phyloP scores from a whole-genome alignment of 345 rosid genomes.

The Turritis glabra region DNA sequence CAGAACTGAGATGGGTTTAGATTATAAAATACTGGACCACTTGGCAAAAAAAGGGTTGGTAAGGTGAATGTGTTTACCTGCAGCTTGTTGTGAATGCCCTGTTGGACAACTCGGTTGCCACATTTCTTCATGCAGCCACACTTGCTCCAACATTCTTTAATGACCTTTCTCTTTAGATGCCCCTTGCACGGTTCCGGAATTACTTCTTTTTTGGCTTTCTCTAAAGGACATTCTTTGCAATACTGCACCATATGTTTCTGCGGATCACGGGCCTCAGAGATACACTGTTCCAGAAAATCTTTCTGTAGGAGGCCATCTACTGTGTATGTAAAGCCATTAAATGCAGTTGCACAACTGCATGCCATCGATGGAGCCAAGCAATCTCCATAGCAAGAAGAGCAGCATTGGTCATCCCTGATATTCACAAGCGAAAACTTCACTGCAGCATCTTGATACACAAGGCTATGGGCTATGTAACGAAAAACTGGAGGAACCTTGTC shows the following conservation, averaged over 20 bases:
- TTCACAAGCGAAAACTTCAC: conserved; percentile 62
- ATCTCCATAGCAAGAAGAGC: conserved; percentile 66
- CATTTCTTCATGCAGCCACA: conserved; percentile 82
- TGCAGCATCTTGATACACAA: conserved; percentile 57
- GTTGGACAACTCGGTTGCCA: conserved; percentile 91
- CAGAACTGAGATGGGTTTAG: neutral
- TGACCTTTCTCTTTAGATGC: conserved; percentile 70
- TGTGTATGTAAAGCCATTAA: conserved; percentile 57
- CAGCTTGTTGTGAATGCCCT: conserved; percentile 67
- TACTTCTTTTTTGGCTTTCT: conserved; percentile 56
- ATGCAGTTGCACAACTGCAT: conserved; percentile 60
- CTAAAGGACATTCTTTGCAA: conserved; percentile 75
- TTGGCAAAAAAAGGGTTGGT: neutral
- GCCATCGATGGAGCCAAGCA: conserved; percentile 57
- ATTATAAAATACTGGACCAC: neutral
- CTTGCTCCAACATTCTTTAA: conserved; percentile 88
- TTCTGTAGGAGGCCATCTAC: conserved; percentile 55
- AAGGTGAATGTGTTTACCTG: conserved; percentile 56
- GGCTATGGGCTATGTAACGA: conserved; percentile 58
- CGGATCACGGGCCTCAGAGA: conserved; percentile 59
- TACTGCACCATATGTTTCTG: conserved; percentile 47
- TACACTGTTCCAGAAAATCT: conserved; percentile 64
- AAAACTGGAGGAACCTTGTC: conserved; percentile 59
- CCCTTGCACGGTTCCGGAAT: conserved; percentile 77
- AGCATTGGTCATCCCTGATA: conserved; percentile 56